Conservation (phyloP, 768 basidiomycete genomes). For the Amanita molliuscula region DNA sequence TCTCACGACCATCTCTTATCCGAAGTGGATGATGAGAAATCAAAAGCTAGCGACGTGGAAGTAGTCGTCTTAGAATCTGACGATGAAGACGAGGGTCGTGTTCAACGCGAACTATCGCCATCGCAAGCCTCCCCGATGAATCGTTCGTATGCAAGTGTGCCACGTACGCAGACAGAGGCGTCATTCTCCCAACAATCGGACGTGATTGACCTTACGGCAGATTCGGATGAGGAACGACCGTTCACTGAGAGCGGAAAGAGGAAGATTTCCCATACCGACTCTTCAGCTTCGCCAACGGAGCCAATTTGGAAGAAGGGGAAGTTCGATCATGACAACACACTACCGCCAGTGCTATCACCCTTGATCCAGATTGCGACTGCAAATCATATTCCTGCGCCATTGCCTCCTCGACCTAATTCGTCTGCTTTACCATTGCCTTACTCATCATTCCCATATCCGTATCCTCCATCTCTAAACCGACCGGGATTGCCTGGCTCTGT, state of each 20-base stretch:
- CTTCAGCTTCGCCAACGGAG: constrained; percentile 43
- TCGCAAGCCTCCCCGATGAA: constrained; percentile 40
- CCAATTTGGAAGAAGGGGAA: constrained; percentile 66
- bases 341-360: constrained; percentile 2
- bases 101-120: constrained; percentile 68
- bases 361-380: background rate
- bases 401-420: constrained; percentile 1
- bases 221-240: constrained; percentile 54
- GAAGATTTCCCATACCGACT: constrained; percentile 43
- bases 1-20: constrained; percentile 6
- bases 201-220: constrained; percentile 80
- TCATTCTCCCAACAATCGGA: constrained; percentile 24
- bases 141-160: constrained; percentile 21
- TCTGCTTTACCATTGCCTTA: constrained; percentile 13
- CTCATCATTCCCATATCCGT: constrained; percentile 13
- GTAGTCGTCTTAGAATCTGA: constrained; percentile 67
- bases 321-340: constrained; percentile 17
- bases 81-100: constrained; percentile 67
- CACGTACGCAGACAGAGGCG: constrained; percentile 16
- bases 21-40: constrained; percentile 26
- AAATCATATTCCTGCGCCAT: constrained; percentile 8
- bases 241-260: constrained; percentile 40
- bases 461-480: constrained; percentile 10
- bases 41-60: constrained; percentile 39
- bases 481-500: constrained; percentile 8